Base-by-base conservation (phyloP, 805 yeast species). In the Candida maltosa region DNA sequence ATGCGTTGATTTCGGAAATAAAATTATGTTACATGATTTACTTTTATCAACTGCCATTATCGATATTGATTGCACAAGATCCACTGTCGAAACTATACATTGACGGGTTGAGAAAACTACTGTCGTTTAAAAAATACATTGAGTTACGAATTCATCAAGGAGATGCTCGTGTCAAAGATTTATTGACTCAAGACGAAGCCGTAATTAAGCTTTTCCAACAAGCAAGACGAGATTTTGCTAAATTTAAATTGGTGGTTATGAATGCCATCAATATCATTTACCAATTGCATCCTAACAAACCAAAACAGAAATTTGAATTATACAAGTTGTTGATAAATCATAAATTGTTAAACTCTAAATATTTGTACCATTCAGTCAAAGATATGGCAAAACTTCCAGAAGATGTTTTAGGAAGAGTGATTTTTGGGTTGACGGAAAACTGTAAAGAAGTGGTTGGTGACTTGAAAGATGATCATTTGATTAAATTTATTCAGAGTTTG, bases 21-120 rank as follows among this genome's bases (percentile, higher is more conserved):
- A 62, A 62, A 35, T 39, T 67, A 26, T 42, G 60, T 28, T 58
- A 61, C 41, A 62, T 65, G 69, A 61, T 61, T 16, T 59, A 62
- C 39, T 67, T 60, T 42, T 66, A 64, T 44, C 69, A 54, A 47
- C 60, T 57, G 53, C 64, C 65, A 9, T 51, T 58, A 14, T 46
- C 65, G 9, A 40, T 49, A 2, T 38, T 63, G 36, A 33, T 49
- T 2, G 39, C 47, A 6, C 45, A 51, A 26, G 30, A 38, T 14
- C 27, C 32, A 14, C 19, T 32, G 4, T 33, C 44, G 6, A 32
- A 39, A 14, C 38, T 48, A 22, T 54, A 58, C 32, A 36, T 42
- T 17, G 52, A 45, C 5, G 51, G 53, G 2, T 47, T 67, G 31
- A 47, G 63, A 18, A 58, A 53, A 35, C 44, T 67, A 7, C 63